phyloP scores from a whole-genome alignment of 805 yeast genomes.

The Phaffomyces opuntiae region DNA sequence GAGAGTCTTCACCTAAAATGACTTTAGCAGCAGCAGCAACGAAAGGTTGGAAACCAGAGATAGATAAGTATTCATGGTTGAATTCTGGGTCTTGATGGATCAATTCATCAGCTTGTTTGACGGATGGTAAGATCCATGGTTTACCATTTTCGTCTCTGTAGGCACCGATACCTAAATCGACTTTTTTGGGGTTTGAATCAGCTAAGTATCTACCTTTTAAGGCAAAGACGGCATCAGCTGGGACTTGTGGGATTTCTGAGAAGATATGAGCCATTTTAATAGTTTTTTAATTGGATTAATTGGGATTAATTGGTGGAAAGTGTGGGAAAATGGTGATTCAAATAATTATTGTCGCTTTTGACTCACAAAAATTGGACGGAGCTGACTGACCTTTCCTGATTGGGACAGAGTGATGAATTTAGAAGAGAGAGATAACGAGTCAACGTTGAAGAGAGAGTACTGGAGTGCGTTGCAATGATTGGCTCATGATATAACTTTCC shows the following conservation, averaged over 20 bases:
- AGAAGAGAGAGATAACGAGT: not conserved
- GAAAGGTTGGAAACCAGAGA: slow-evolving; percentile 66
- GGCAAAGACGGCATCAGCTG: slow-evolving; percentile 85
- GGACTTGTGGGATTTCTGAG: slow-evolving; percentile 51
- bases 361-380: not conserved
- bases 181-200: slow-evolving; percentile 59
- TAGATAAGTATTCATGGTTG: slow-evolving; percentile 88
- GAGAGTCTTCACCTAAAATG: slow-evolving; percentile 57
- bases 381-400: not conserved
- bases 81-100: slow-evolving; percentile 51
- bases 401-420: not conserved
- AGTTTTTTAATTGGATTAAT: too few species aligned
- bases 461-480: too few species aligned
- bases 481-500: too few species aligned
- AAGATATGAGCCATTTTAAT: slow-evolving; percentile 27
- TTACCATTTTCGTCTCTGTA: slow-evolving; percentile 63
- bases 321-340: not conserved
- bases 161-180: slow-evolving; percentile 83
- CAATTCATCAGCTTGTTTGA: slow-evolving; percentile 57
- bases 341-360: not conserved
- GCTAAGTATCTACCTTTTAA: slow-evolving; percentile 58
- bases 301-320: not conserved
- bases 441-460: too few species aligned
- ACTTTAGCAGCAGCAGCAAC: slow-evolving; percentile 66
- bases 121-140: slow-evolving; percentile 70